A percentile compares a stretch with the other conserved stretches of the same genome.
Conservation (phyloP, 2,329 filamentous ascomycete species). For the Neodidymelliopsis sp. region DNA sequence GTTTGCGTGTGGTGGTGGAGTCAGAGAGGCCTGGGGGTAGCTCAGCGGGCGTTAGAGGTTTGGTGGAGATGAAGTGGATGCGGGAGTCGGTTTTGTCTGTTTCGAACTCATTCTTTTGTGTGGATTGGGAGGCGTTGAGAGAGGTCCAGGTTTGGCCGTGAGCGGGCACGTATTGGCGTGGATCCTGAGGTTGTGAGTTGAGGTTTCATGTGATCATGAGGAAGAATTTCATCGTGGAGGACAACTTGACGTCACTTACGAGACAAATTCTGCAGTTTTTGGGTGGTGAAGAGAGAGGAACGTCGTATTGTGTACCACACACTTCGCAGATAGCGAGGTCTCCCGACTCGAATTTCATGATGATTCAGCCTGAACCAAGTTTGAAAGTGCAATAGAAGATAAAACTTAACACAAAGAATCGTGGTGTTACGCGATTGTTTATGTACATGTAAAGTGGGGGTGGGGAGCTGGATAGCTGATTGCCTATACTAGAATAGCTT, state of each 20-base stretch:
- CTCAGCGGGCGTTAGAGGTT: conserved; percentile 31
- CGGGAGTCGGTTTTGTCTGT: conserved; percentile 55
- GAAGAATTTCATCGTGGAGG: no score
- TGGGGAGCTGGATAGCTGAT: conserved; percentile 10
- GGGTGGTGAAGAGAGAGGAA: conserved; percentile 56
- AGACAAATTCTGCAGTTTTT: conserved; percentile 74
- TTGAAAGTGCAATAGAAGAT: no score
- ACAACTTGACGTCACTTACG: conserved; percentile 57
- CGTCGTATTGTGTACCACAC: conserved; percentile 75
- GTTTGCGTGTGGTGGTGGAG: conserved; percentile 42
- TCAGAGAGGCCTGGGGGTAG: conserved; percentile 46
- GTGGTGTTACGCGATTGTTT: neutral
- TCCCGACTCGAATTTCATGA: conserved; percentile 41
- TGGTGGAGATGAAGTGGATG: conserved; percentile 56
- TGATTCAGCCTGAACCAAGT: no score
- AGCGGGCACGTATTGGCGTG: conserved; percentile 72
- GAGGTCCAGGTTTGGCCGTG: conserved; percentile 72
- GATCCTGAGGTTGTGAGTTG: conserved; percentile 52
- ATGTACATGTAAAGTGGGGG: conserved; percentile 19
- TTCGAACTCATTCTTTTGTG: conserved; percentile 63
- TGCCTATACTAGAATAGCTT: conserved; percentile 18
- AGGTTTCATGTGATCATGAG: no score
- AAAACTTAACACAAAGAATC: neutral
- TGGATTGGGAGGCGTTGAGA: conserved; percentile 55
- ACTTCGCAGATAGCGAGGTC: conserved; percentile 68